Evolutionary conservation across 2,329 filamentous ascomycete species (phyloP), one percentile per base, ranked within the genome.

Genomic region (Trichophaea hybrida): DNA sequence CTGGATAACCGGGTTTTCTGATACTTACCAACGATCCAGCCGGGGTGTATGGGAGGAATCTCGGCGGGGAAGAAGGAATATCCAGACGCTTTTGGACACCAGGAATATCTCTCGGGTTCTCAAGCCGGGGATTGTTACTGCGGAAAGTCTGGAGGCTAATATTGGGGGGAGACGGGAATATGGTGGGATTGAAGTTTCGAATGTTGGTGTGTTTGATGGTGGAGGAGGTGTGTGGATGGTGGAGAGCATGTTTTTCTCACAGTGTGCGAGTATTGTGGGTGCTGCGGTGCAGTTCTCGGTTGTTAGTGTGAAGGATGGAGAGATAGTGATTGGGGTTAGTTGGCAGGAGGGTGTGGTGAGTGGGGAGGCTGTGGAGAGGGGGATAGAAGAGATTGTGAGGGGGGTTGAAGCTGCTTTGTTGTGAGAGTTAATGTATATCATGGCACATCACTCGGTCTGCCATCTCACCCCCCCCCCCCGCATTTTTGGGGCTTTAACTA

Each of bases 171-270:
- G 70, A 10, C 73, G 77, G 7, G 68, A 71, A 24, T 24, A 24
- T 1, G 65, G 66, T 2, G 75, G 76, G 0, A 81, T 77, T 74
- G 75, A 77, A 61, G 65, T 81, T 4, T 80, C 76, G 61, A 82
- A 81, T 65, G 61, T 80, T 4, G 79, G 79, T 0, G 70, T 71
- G 12, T 66, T 77, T n/a, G 66, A 69, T 13, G 77, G 77, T 0
- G 68, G 71, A 56, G 79, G 79, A 0, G 70, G 71, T 12, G 66
- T 77, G 13, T 66, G 69, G 1, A 65, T 61, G 2, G 72, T 79
- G 31, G 71, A 72, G 3, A 73, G 76, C n/a, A 68, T 73, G 15
- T 64, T 79, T 12, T 80, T 81, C 66, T 73, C 75, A 0, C 79
- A 80, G 60, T 74, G 76, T 0, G 73, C 75, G 31, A 73, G 73